Evolutionary conservation across 116 monocot species (phyloP), one percentile per base, ranked within the genome.

Genomic region (Trichopus zeylanicus): DNA sequence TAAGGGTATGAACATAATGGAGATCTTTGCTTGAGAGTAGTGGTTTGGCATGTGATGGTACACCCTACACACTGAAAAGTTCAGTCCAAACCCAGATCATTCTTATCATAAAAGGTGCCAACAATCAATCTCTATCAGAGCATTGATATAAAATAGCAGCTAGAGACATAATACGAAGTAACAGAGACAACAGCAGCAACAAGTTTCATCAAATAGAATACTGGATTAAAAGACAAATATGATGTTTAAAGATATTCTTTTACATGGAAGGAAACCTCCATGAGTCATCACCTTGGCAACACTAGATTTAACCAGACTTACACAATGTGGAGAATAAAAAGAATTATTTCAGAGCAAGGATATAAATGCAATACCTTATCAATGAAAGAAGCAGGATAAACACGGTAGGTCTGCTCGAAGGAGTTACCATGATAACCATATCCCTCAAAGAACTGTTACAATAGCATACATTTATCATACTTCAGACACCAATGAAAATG

Each of bases 321-420:
- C n/a, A n/a, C n/a, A n/a, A n/a, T 31, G 25, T 60, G 6, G 10
- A 60, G 0, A 1, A 7, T 15, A 38, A 21, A 0, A 9, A 31
- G 6, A 2, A 31, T 11, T 3, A 33, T 19, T 3, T 30, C 20
- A 27, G 5, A 29, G 47, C 33, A 15, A 37, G 12, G n/a, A 48
- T 11, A 48, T 16, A 15, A 48, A 16, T 48, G 37, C 12, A 32
- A 49, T 62, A 95, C 95, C 83, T 87, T 95, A 46, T 95, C 83
- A 60, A 90, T 90, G 60, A 89, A 95, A 13, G 90, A 95, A 21
- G 86, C 69, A 24, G 90, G 90, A 53, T 90, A 95, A 61, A 86
- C 89, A 7, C 76, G 73, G 37, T 95, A 95, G 20, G 87, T 83
- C 65, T 90, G 90, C 76, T 95, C 95, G 56, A 95, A 95, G 12